Base-by-base conservation (phyloP, 805 yeast species). In the Starmerella stellata region DNA sequence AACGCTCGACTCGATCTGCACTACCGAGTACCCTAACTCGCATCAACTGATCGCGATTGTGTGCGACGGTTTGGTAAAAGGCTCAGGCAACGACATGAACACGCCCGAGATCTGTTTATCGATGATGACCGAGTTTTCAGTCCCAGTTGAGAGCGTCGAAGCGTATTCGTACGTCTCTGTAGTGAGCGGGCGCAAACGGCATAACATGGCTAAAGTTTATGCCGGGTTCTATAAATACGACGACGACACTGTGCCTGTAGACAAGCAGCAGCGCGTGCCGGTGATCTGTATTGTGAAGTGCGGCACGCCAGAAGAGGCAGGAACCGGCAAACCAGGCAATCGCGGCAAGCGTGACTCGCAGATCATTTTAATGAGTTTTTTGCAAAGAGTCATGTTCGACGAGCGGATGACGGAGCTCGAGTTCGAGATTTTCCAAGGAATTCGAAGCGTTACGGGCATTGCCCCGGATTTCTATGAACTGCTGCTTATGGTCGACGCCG, bases 291-390 rank as follows among this genome's bases (percentile, higher is more conserved):
- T 85, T 50, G 92, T 80, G 23, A 83, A 83, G 56, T 78, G 92
- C 59, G 95, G 95, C 43, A 76, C 93, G 0, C 81, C 82, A 11
- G 74, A 66, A 18, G 94, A 82, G 56, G 52, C 44, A 17, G 66
- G 68, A 13, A 64, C 75, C 3, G 63, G 75, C 2, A 76, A 75
- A 53, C 93, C 94, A 4, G 95, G 95, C 48, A 83, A 83, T 57
- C 75, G 95, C 66, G 95, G 93, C 60, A 83, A 83, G 58, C 78
- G 95, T 62, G 95, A 83, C 55, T 80, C 95, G 18, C 95, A 83
- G 57, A 75, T 83, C 43, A 75, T 83, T 44, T 63, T 83, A 50
- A 83, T 83, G 95, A 75, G 87, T 0, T 83, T 83, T 58, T 65
- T 83, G 52, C 94, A 83, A 59, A 76, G 74, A 50, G 69, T 83